Base-by-base conservation (phyloP, 192 early-diverging fungal species). In the Mortierella alpina region DNA sequence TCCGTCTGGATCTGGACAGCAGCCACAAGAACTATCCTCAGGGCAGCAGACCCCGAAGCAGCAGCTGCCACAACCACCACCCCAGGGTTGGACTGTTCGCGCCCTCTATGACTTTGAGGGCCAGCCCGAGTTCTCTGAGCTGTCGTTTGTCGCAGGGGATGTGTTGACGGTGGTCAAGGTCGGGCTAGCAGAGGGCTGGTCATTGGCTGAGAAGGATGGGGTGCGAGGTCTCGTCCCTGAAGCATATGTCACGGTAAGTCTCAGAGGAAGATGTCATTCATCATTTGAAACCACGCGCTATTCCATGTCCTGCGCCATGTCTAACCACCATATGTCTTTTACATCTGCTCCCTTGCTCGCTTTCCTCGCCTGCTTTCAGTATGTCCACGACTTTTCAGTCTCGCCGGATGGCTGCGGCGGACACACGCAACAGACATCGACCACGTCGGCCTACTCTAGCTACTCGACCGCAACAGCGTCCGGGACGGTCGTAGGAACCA, bases 21-120 rank as follows among this genome's bases (percentile, higher is more conserved):
- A 51, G 22, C 13, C 20, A 6, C 49, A 47, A 14, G 5, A 51
- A 14, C 23, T 50, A 1, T 9, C 40, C 1, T 44, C 50, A 39
- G 70, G 64, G 13, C 50, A 61, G 17, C 23, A 68, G 18, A 52
- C 52, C 18, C 66, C 66, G 1, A 31, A 31, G 12, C 58, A 31
- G 17, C 58, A 59, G 2, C 70, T 50, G 7, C 77, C 72, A 31
- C 77, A 79, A 47, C 65, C 72, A 12, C 68, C 72, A n/a, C 60
- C 76, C 7, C 68, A 72, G 15, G 84, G 84, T n/a, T 76, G 84
- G 64, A 72, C 79, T 31, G 84, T 80, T 15, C 55, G 84, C 23
- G 84, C 79, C 14, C 65, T 85, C 5, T 85, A 85, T 63, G 79
- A 85, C 18, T 85, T 85, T 56, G 79, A 77, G 7, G 84, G 84